Base-by-base conservation (phyloP, 192 early-diverging fungal species). In the Podila verticillata region DNA sequence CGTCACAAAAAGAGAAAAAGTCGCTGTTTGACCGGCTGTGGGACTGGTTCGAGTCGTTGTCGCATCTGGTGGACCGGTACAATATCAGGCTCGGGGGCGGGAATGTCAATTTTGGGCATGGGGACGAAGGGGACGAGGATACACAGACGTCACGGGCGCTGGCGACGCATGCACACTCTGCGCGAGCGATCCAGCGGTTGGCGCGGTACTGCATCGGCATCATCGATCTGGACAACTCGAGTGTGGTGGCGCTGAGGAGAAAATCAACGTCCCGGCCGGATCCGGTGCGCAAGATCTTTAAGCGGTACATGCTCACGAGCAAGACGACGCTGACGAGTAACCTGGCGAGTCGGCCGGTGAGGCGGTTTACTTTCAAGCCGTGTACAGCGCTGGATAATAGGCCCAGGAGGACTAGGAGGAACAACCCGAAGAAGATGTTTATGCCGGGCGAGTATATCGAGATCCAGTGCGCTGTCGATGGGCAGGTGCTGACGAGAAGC, bases 361-460 rank as follows among this genome's bases (percentile, higher is more conserved):
- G 39, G 20, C 36, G 48, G 22, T 72, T 72, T 30, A 72, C 63
- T 2, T 72, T 72, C 44, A 64, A 54, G 51, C 51, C 51, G 5
- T 54, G 51, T 17, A 10, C 22, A 7, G 20, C 22, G 5, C 24
- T 54, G 51, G 51, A 54, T 26, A 44, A 44, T 44, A 54, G 22
- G 51, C n/a, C 35, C 22, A 31, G 17, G 26, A 64, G 20, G 31
- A 72, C 44, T 12, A 32, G 26, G 49, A 48, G n/a, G 39, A 57
- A 57, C 32, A 70, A 19, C 39, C 9, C 24, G 35, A 29, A 26
- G 60, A 51, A 20, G 30, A 70, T 26, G 31, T 65, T 72, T 26
- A 15, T 65, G n/a, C 70, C 70, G 10, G 70, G 70, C 7, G 62
- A 72, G 30, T 72, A 44, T 30, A 57, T 72, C 30, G 70, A 72